These are phyloP conservation scores for Cladosporium sp. DNA, from an alignment of 2,329 filamentous ascomycete genomes.

Conservation along the genomic window DNA sequence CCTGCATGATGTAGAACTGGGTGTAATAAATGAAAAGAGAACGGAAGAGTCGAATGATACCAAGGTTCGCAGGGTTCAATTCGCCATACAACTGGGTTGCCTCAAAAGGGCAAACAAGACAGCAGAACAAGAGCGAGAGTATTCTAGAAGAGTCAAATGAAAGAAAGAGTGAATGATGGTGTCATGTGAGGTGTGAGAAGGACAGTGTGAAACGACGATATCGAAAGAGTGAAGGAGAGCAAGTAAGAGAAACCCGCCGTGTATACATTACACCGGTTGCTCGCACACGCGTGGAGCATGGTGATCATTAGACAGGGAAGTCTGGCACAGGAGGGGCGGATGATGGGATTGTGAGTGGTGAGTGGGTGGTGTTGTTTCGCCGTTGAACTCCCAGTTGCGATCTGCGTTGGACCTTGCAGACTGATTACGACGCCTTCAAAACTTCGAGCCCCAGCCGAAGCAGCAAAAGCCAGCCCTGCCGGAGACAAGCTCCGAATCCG, in stretches of 20 bases:
- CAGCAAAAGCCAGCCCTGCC: neutral
- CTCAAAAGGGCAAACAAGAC: neutral
- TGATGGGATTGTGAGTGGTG: neutral
- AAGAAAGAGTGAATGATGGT: neutral
- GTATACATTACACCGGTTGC: neutral
- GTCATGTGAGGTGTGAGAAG: neutral
- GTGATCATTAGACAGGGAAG: neutral
- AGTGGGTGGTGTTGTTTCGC: neutral
- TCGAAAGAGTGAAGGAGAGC: neutral
- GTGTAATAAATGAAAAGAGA: neutral
- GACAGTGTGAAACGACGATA: neutral
- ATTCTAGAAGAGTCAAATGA: neutral
- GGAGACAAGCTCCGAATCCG: neutral
- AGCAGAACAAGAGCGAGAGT: neutral
- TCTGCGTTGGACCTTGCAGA: constrained; percentile 2
- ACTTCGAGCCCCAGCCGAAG: neutral
- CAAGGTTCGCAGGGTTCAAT: neutral
- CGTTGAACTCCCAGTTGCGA: neutral
- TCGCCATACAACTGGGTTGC: neutral
- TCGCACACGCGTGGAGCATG: neutral
- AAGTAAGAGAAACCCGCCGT: neutral
- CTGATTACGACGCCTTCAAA: constrained; percentile 6
- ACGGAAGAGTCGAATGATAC: neutral
- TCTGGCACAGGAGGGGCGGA: neutral
- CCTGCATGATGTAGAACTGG: neutral